phyloP scores from a whole-genome alignment of 331 rosid genomes.

The Acacia concinna region DNA sequence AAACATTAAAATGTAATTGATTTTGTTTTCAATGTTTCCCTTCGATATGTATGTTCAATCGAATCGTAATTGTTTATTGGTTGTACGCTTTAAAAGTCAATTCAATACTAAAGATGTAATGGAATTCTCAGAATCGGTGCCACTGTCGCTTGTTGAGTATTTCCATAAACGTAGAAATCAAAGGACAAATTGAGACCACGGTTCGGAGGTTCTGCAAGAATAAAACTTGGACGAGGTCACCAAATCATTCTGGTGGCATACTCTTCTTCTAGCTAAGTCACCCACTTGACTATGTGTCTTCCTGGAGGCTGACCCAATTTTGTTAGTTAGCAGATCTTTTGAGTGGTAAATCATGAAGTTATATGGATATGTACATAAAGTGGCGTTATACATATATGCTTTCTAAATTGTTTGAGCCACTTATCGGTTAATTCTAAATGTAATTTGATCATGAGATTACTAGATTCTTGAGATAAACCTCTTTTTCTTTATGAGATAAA shows the following conservation, averaged over 20 bases:
- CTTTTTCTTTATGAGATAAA: neutral
- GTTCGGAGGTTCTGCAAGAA: too few relatives aligned
- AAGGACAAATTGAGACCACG: too few relatives aligned
- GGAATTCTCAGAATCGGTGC: too few relatives aligned
- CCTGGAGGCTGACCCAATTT: constrained; percentile 46
- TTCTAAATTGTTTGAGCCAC: neutral
- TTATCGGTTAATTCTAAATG: neutral
- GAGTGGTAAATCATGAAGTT: constrained; percentile 26
- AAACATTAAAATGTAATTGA: too few relatives aligned
- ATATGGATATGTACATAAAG: constrained; percentile 43
- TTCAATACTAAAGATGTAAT: too few relatives aligned
- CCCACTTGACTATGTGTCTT: constrained; percentile 41
- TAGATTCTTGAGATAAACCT: neutral
- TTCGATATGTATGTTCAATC: too few relatives aligned
- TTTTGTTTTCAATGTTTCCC: too few relatives aligned
- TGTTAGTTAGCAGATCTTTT: constrained; percentile 56
- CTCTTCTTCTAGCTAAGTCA: constrained; percentile 61
- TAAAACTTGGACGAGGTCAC: too few relatives aligned
- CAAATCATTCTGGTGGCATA: constrained; percentile 96
- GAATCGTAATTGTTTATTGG: too few relatives aligned
- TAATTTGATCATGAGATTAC: neutral
- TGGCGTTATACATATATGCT: constrained; percentile 29
- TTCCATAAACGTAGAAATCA: too few relatives aligned
- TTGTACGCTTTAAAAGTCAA: too few relatives aligned
- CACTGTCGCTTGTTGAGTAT: too few relatives aligned